A percentile compares a stretch with the other conserved stretches of the same genome.
Evolutionary conservation across 768 basidiomycete genomes (phyloP).

Genomic region (Suillus variegatus): DNA sequence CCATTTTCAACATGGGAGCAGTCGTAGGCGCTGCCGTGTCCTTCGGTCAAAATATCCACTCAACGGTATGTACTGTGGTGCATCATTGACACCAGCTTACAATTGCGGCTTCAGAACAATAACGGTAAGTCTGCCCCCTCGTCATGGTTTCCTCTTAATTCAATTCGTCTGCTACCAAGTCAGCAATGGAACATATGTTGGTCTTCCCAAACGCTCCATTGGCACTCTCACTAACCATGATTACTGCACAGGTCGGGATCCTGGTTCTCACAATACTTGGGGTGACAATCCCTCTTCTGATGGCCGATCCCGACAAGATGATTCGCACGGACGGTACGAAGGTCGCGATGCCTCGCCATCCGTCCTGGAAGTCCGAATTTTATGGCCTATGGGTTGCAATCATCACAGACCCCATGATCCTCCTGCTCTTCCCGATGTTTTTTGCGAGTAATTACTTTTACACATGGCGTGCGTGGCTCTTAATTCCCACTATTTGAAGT

Average conservation of each 20-base stretch:
- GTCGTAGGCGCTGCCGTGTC: slow-evolving; percentile 77
- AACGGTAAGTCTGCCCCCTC: slow-evolving; percentile 21
- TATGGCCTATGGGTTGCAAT: slow-evolving; percentile 67
- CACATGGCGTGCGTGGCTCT: slow-evolving; percentile 60
- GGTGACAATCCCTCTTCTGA: slow-evolving; percentile 60
- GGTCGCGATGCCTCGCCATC: slow-evolving; percentile 61
- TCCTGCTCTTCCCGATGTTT: slow-evolving; percentile 82
- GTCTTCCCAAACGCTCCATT: slow-evolving; percentile 24
- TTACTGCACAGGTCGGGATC: slow-evolving; percentile 38
- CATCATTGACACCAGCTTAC: background rate
- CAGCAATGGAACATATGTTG: slow-evolving; percentile 70
- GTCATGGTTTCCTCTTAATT: background rate
- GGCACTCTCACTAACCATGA: slow-evolving; percentile 45
- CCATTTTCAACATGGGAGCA: slow-evolving; percentile 78
- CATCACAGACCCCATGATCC: slow-evolving; percentile 65
- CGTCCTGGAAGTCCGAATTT: slow-evolving; percentile 75
- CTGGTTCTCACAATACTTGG: slow-evolving; percentile 69
- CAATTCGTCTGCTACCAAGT: slow-evolving; percentile 37
- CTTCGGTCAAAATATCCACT: slow-evolving; percentile 67
- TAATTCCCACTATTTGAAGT: background rate
- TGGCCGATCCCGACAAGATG: slow-evolving; percentile 74
- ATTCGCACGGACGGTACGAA: slow-evolving; percentile 72
- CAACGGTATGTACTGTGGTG: slow-evolving; percentile 43
- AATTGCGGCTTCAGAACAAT: slow-evolving; percentile 19
- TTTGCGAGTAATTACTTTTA: slow-evolving; percentile 83